Base-by-base conservation (phyloP, 2,329 filamentous ascomycete species). In the Parafenestella ontariensis region DNA sequence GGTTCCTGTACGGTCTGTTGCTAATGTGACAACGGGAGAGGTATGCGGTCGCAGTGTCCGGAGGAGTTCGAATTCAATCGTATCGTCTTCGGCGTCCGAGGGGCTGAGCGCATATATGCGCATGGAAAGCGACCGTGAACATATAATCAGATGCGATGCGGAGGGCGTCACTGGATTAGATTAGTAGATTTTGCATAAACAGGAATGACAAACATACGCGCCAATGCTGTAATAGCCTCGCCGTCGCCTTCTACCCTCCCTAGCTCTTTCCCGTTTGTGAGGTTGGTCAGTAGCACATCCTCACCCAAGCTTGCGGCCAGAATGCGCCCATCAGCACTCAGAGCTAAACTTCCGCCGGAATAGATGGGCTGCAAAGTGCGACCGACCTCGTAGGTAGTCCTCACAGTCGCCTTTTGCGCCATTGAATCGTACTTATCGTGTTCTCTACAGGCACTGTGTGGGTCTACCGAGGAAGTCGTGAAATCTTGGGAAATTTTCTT, bases 91-190 rank as follows among this genome's bases (percentile, higher is more conserved):
- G 24, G 81, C 75, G 48, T 80, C 79, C 18, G 85, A 85, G 23
- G 82, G 79, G 46, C 83, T 83, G 23, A 99, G 82, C 17, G 89
- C 79, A 78, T 91, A 98, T 62, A 98, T 92, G 71, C 91, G 89
- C 92, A 98, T 96, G 6, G 92, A 93, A 49, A 97, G 83, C n/a
- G 94, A 98, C 64, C 94, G 88, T 17, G 95, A 99, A 79, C 93
- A 98, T 64, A 96, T 81, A 61, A 96, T 87, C 50, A 98, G 84
- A 76, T 97, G 92, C 23, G 91, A 92, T 8, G 88, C 92, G 57
- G 90, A 91, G 0, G 93, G 92, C 0, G 94, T 96, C 64, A 99
- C 89, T 92, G 64, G 58, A 58, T 43, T 69, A 52, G 69, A 40
- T 61, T 40, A 57, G 65, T 50, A 51, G 17, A 5, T 29, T 29